Base-by-base conservation (phyloP, 257 asterid genomes). In the Gentiana straminea region DNA sequence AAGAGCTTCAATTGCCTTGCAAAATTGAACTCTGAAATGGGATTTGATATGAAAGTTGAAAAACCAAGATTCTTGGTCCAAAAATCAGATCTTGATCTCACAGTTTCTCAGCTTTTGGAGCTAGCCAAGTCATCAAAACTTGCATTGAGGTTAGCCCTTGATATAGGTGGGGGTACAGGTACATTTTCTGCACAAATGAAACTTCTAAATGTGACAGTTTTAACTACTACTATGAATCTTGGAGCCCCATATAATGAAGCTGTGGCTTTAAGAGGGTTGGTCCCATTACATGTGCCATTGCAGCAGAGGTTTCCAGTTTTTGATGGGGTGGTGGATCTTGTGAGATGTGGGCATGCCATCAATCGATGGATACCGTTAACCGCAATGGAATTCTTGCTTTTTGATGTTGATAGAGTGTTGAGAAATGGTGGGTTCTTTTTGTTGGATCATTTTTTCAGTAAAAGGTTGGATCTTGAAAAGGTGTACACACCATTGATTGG, bases 241-340 rank as follows among this genome's bases (percentile, higher is more conserved):
- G 92, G 94, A 13, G 93, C 94, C 8, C 98, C 98, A 4, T 84
- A 87, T 63, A 84, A 68, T 32, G 95, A 84, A 55, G 89, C 88
- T 2, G 93, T 72, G 62, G 98, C 98, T 5, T 48, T 77, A 49
- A 77, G 98, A 78, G 98, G 98, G n/a, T 65, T 91, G 62, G 74
- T 87, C 47, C 85, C 96, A 1, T 70, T 91, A 62, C 95, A 91
- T 58, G 84, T 79, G 54, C 96, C 97, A 11, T 58, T 91, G 84
- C 97, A 84, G 85, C 98, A 91, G 88, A 68, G 98, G 74, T 61
- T 91, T 65, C 97, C 98, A 24, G 79, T 91, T 68, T 91, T 91
- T 46, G 95, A 91, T 54, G 95, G 95, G 60, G 89, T 75, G n/a
- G 50, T 84, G 82, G 97, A 91, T 81, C 89, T 91, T 33, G 95